Percentiles rank a stretch among this genome's conserved stretches.
Evolutionary conservation across 2,329 filamentous ascomycete genomes (phyloP).

Genomic region (Akanthomyces lecanii): DNA sequence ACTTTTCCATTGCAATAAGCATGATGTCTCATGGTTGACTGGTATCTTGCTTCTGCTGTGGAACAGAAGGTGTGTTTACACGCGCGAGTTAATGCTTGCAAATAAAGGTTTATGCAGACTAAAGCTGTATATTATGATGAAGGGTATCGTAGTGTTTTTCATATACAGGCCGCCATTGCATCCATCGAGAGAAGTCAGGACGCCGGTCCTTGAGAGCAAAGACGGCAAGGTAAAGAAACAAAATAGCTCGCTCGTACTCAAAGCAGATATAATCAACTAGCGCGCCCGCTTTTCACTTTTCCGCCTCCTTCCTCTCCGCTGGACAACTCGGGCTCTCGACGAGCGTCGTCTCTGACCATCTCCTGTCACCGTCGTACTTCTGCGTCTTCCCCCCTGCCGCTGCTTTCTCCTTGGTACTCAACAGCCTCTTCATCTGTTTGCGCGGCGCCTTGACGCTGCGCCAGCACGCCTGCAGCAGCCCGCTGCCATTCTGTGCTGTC

Average conservation of each 20-base stretch:
- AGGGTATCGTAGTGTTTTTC: background rate
- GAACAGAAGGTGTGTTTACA: background rate
- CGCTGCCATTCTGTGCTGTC: background rate
- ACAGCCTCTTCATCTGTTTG: background rate
- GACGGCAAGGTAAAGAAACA: background rate
- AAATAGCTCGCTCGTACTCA: background rate
- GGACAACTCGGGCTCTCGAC: background rate
- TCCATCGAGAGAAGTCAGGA: background rate
- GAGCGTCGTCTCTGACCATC: slow-evolving; percentile 4
- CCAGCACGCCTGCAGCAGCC: background rate
- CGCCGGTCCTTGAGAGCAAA: background rate
- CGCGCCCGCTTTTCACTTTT: background rate
- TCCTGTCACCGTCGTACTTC: background rate
- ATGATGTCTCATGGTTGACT: background rate
- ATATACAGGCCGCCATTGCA: background rate
- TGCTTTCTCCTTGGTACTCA: background rate
- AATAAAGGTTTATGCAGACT: background rate
- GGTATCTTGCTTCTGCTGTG: too few relatives aligned
- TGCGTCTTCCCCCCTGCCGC: background rate
- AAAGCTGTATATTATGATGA: background rate
- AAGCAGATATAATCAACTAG: too few relatives aligned
- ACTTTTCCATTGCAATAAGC: background rate
- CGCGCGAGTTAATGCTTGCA: background rate
- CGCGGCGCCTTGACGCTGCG: background rate
- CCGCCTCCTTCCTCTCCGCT: background rate